Percentiles rank a stretch among this genome's conserved stretches.
Evolutionary conservation across 2,329 filamentous ascomycete species (phyloP).

Genomic region (Cadophora gregata): DNA sequence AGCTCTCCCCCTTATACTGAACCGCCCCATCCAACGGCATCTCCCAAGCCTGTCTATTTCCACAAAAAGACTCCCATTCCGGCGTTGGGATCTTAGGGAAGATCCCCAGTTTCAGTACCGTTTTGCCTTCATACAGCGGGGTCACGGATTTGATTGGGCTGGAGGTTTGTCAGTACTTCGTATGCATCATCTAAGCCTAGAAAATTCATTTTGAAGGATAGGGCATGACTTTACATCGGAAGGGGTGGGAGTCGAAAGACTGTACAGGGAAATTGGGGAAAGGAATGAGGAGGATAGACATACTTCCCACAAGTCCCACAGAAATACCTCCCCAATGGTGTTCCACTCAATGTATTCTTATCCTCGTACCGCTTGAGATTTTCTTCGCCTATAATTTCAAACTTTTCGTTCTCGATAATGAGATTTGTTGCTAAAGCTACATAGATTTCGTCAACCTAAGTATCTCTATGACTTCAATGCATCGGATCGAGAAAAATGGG

Average conservation of each 20-base stretch:
- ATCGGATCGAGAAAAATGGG: too few species aligned
- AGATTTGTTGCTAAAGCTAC: slow-evolving; percentile 39
- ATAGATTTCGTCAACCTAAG: not conserved
- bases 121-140: slow-evolving; percentile 48
- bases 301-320: slow-evolving; percentile 53
- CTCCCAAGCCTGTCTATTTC: slow-evolving; percentile 51
- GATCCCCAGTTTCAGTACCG: slow-evolving; percentile 57
- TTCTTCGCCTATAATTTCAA: slow-evolving; percentile 47
- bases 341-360: slow-evolving; percentile 52
- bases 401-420: slow-evolving; percentile 47
- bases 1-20: slow-evolving; percentile 30
- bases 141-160: slow-evolving; percentile 56
- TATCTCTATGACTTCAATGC: too few species aligned
- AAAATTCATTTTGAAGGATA: not conserved
- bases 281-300: slow-evolving; percentile 32
- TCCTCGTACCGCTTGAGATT: slow-evolving; percentile 54
- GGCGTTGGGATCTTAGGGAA: slow-evolving; percentile 54
- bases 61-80: slow-evolving; percentile 52
- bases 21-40: slow-evolving; percentile 25
- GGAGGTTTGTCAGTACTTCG: slow-evolving; percentile 1
- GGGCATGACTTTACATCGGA: not conserved
- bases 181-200: not conserved
- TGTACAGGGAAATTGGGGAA: not conserved
- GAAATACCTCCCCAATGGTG: slow-evolving; percentile 51
- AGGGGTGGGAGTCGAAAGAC: not conserved